phyloP scores from a whole-genome alignment of 2,329 filamentous ascomycete genomes.

The Fusarium miscanthi region DNA sequence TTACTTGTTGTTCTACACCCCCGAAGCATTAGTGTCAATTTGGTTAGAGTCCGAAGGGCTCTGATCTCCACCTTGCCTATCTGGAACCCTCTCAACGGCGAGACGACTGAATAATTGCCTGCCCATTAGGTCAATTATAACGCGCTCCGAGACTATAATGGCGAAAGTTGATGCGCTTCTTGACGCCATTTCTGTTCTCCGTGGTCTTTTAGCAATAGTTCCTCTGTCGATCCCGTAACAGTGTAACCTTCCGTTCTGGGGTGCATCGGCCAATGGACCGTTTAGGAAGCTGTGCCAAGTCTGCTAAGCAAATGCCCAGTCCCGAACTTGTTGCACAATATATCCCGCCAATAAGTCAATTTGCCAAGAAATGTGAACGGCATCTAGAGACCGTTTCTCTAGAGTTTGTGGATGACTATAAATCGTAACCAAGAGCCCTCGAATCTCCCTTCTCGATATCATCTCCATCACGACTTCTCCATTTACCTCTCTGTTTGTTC shows the following conservation, averaged over 20 bases:
- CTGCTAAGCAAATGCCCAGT: background rate
- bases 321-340: background rate
- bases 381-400: background rate
- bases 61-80: background rate
- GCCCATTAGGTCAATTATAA: rapidly evolving
- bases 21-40: background rate
- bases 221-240: background rate
- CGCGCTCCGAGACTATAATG: background rate
- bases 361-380: background rate
- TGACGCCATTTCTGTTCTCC: background rate
- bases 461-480: background rate
- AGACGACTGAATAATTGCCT: background rate
- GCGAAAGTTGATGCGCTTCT: background rate
- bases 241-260: background rate
- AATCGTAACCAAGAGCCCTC: background rate
- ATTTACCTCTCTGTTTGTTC: too few species aligned
- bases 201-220: background rate
- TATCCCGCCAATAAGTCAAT: background rate
- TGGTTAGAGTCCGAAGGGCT: background rate
- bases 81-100: background rate
- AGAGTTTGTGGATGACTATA: background rate
- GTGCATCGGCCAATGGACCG: background rate
- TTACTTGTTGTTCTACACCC: background rate
- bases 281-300: background rate
- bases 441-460: background rate